Evolutionary conservation across 2,329 filamentous ascomycete genomes (phyloP).

Genomic region (Paracamarosporium sp.): DNA sequence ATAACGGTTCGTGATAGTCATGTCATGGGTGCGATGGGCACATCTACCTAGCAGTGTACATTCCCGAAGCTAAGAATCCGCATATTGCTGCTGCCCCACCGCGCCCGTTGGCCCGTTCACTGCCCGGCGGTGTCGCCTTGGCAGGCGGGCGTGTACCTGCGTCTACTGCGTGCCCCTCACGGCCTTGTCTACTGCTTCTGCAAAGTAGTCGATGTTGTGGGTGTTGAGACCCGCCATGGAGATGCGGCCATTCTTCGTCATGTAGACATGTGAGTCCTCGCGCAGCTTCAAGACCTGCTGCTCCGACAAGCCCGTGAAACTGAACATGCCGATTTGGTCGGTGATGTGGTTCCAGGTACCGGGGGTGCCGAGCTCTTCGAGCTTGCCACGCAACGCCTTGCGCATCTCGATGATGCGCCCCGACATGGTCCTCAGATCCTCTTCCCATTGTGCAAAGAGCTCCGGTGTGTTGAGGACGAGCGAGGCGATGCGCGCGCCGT

Average conservation of each 20-base stretch:
- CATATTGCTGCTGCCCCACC: background rate
- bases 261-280: constrained; percentile 78
- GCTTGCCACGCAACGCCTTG: constrained; percentile 74
- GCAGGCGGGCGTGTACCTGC: background rate
- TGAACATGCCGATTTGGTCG: constrained; percentile 99
- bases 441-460: constrained; percentile 91
- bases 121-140: background rate
- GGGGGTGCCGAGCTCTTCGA: constrained; percentile 85
- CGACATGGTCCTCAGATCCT: constrained; percentile 90
- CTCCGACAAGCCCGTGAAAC: constrained; percentile 82
- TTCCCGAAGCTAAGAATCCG: background rate
- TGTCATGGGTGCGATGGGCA: too few species aligned
- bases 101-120: background rate
- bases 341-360: constrained; percentile 97
- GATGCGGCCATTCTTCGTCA: constrained; percentile 97
- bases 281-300: constrained; percentile 75
- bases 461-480: constrained; percentile 81
- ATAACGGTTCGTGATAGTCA: too few species aligned
- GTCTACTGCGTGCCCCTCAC: constrained; percentile 63
- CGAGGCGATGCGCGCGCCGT: constrained; percentile 88
- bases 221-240: constrained; percentile 98
- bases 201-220: constrained; percentile 90
- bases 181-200: constrained; percentile 84
- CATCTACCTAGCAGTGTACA: too few species aligned
- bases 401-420: constrained; percentile 95